Evolutionary conservation across 306 rosid species (phyloP), one percentile per base, ranked within the genome.

Genomic region (Albizia julibrissin): DNA sequence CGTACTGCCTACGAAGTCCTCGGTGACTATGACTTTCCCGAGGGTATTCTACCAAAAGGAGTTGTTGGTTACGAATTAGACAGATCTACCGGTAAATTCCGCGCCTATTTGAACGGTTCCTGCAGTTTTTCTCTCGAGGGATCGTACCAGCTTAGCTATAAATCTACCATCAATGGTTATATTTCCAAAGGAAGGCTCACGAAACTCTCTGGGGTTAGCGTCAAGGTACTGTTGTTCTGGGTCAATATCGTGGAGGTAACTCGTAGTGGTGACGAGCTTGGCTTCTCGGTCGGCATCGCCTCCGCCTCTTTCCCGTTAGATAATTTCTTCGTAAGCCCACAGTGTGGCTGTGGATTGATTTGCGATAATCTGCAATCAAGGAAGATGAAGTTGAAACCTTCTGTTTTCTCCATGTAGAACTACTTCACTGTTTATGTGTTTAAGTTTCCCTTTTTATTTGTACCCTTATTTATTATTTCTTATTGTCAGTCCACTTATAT

Each of bases 61-160:
- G 84, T 78, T 21, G 3, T 73, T 0, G 89, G 83, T 13, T 90
- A 87, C 79, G 85, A 83, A 6, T 80, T 90, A 58, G 88, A 90
- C 62, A 61, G 18, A 64, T 21, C 43, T 40, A 79, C 67, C 7
- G 94, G 94, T 0, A 64, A 52, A 43, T 90, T 85, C 72, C 61
- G 24, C n/a, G 94, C 89, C 56, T 49, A 68, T 68, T 74, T 74
- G 77, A 80, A 80, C 52, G 92, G 85, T 21, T 26, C 92, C 8
- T 91, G 92, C 34, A 74, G 89, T 59, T 91, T 91, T 85, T 79
- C 89, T 1, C 83, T 88, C 8, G 91, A 91, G 59, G 94, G 89
- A 6, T 86, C 91, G 44, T 91, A 89, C 78, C 80, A 83, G 27
- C 66, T 91, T 68, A 89, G 54, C 69, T 91, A 91, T 68, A 76